Evolutionary conservation across 2,329 filamentous ascomycete genomes (phyloP).

Genomic region (Rutstroemia sp.): DNA sequence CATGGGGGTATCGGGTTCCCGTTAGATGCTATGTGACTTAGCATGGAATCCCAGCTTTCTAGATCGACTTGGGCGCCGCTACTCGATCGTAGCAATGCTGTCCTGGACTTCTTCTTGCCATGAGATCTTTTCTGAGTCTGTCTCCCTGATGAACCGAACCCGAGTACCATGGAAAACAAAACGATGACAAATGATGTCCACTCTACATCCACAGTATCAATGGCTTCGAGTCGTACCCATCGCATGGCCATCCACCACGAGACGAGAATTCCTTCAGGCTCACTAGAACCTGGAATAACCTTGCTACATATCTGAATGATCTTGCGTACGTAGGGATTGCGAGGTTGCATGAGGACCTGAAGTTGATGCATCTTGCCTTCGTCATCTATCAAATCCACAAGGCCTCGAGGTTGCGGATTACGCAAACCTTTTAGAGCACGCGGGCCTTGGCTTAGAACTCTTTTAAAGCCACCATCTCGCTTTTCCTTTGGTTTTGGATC

Average conservation of each 20-base stretch:
- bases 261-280: constrained; percentile 54
- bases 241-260: constrained; percentile 69
- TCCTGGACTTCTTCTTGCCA: constrained; percentile 32
- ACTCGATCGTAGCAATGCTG: constrained; percentile 39
- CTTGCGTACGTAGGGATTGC: constrained; percentile 52
- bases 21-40: constrained; percentile 34
- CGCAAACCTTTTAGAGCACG: constrained; percentile 39
- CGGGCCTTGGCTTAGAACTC: constrained; percentile 37
- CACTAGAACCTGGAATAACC: constrained; percentile 49
- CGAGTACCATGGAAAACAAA: constrained; percentile 56
- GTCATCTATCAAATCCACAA: constrained; percentile 60
- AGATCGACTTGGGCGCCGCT: constrained; percentile 35
- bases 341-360: constrained; percentile 59
- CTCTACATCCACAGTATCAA: constrained; percentile 46
- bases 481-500: constrained; percentile 43
- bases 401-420: constrained; percentile 50
- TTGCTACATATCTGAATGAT: constrained; percentile 57
- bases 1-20: constrained; percentile 39
- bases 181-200: constrained; percentile 63
- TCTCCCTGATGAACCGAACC: constrained; percentile 40
- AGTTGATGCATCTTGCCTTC: constrained; percentile 57
- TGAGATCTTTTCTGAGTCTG: constrained; percentile 30
- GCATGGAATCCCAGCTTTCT: constrained; percentile 41
- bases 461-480: constrained; percentile 43
- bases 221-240: constrained; percentile 52